phyloP scores from a whole-genome alignment of 805 yeast species.

The Candida multigemmis region DNA sequence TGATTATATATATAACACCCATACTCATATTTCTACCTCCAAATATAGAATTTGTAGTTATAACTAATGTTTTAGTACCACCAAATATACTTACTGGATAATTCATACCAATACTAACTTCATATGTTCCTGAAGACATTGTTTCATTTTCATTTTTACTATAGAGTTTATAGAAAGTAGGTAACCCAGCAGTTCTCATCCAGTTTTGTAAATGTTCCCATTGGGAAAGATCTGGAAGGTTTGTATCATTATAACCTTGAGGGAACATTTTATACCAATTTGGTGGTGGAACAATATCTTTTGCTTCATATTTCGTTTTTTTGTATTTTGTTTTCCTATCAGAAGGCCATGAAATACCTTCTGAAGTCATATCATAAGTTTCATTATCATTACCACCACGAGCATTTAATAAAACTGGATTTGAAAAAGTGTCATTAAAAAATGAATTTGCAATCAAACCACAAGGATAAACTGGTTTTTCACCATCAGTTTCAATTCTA shows the following conservation, averaged over 20 bases:
- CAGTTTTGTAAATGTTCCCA: constrained; percentile 91
- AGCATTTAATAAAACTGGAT: constrained; percentile 38
- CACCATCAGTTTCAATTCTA: constrained; percentile 28
- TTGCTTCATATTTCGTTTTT: constrained; percentile 57
- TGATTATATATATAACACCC: constrained; percentile 78
- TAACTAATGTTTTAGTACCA: constrained; percentile 77
- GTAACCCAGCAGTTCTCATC: constrained; percentile 97
- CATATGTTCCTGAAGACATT: constrained; percentile 60
- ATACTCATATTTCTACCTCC: constrained; percentile 85
- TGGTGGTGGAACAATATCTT: constrained; percentile 86
- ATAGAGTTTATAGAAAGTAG: constrained; percentile 79
- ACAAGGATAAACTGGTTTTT: constrained; percentile 69
- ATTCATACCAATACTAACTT: constrained; percentile 58
- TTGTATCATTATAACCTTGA: constrained; percentile 77
- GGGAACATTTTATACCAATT: constrained; percentile 80
- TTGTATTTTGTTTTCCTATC: constrained; percentile 62
- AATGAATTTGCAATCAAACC: constrained; percentile 89
- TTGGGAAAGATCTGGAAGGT: constrained; percentile 63
- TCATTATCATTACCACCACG: constrained; percentile 34
- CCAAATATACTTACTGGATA: constrained; percentile 80
- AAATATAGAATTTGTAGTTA: constrained; percentile 72
- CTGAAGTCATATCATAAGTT: constrained; percentile 35
- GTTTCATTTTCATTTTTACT: constrained; percentile 55
- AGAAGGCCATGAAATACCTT: constrained; percentile 77
- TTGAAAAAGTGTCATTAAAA: constrained; percentile 79